Evolutionary conservation across 495 filamentous ascomycete genomes (phyloP).

Genomic region (Talaromyces borbonicus): DNA sequence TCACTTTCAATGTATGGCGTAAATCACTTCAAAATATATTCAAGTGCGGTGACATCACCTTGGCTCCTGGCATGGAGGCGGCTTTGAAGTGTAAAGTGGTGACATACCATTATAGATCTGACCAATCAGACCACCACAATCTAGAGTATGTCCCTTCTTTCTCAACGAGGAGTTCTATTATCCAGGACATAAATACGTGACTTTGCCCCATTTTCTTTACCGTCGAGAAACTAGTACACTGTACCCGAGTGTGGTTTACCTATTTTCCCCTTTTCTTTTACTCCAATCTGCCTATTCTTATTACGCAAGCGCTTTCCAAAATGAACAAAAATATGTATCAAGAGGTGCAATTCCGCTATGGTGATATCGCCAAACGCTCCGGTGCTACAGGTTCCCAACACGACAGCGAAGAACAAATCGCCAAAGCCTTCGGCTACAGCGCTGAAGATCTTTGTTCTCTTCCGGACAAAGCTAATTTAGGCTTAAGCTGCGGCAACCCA

Average conservation of each 20-base stretch:
- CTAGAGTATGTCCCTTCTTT: not conserved
- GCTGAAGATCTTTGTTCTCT: constrained; percentile 41
- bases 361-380: constrained; percentile 1
- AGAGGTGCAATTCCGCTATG: not conserved
- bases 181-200: constrained; percentile 3
- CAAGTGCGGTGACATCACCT: not conserved
- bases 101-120: constrained; percentile 5
- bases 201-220: not conserved
- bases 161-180: not conserved
- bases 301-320: not conserved
- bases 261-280: not conserved
- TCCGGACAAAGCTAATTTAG: constrained; percentile 51
- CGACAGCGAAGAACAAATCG: constrained; percentile 32
- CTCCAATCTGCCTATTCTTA: not conserved
- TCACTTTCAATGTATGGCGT: not conserved
- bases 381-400: not conserved
- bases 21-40: not conserved
- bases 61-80: not conserved
- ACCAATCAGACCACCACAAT: constrained; percentile 5
- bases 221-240: constrained; percentile 2
- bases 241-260: not conserved
- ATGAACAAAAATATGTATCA: constrained; percentile 4
- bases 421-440: constrained; percentile 52
- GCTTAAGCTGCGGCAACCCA: constrained; percentile 60
- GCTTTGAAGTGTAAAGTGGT: constrained; percentile 2